Conservation (phyloP, 192 early-diverging fungal genomes). For the Coemansia sp. region DNA sequence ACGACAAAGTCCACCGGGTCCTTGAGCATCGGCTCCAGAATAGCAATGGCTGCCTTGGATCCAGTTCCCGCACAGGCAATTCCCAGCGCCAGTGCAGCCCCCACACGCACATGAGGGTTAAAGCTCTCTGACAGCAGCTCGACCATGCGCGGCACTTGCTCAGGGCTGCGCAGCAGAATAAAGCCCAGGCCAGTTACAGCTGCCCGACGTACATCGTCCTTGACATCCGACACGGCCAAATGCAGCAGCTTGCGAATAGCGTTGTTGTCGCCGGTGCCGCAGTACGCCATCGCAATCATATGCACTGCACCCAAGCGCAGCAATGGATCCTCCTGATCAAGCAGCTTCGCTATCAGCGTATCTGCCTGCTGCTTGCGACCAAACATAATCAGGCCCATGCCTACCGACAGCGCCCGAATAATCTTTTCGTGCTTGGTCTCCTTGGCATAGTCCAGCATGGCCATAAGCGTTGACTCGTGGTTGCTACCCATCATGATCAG, state of each 20-base stretch:
- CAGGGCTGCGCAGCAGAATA: constrained; percentile 84
- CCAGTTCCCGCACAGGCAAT: constrained; percentile 98
- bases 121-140: constrained; percentile 96
- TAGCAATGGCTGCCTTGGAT: constrained; percentile 81
- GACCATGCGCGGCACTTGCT: constrained; percentile 97
- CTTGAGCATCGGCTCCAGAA: constrained; percentile 96
- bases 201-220: constrained; percentile 99
- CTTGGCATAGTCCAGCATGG: constrained; percentile 97
- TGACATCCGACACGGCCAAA: constrained; percentile 97
- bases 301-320: constrained; percentile 97
- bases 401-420: constrained; percentile 91
- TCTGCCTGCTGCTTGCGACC: constrained; percentile 95
- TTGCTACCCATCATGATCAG: constrained; percentile 95
- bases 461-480: constrained; percentile 74
- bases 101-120: constrained; percentile 98
- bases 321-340: constrained; percentile 90
- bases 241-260: constrained; percentile 92
- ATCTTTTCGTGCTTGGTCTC: constrained; percentile 99
- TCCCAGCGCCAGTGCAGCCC: constrained; percentile 92
- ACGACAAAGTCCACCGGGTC: constrained; percentile 97
- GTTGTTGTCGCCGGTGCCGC: constrained; percentile 96
- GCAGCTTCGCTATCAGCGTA: constrained; percentile 78
- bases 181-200: constrained; percentile 97
- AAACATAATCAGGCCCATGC: constrained; percentile 96
- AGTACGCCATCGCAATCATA: constrained; percentile 96